Conservation (phyloP, 1,139 yeast genomes). For the Sporopachydermia cereana region DNA sequence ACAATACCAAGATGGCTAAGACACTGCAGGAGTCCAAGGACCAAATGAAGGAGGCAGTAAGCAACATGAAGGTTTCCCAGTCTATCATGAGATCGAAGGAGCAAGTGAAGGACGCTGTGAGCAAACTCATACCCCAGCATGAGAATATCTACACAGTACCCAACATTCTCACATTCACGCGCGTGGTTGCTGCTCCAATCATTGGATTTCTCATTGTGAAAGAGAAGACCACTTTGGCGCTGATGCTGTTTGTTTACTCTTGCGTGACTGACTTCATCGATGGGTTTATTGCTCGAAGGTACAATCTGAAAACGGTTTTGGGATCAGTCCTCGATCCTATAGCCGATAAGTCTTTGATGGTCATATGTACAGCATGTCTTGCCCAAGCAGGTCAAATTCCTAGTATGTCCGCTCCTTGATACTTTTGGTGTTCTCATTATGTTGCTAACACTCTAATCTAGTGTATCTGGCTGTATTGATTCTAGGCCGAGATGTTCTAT, state of each 20-base stretch:
- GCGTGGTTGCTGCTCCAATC: slow-evolving; percentile 70
- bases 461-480: slow-evolving; percentile 58
- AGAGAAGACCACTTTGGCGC: slow-evolving; percentile 50
- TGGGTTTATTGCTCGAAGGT: slow-evolving; percentile 80
- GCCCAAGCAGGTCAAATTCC: slow-evolving; percentile 49
- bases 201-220: slow-evolving; percentile 68
- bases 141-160: slow-evolving; percentile 75
- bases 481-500: slow-evolving; percentile 71
- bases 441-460: slow-evolving; percentile 25
- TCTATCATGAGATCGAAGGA: slow-evolving; percentile 1
- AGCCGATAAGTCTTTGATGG: slow-evolving; percentile 90
- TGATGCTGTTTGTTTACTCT: slow-evolving; percentile 67
- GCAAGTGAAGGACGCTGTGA: slow-evolving; percentile 8
- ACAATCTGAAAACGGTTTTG: slow-evolving; percentile 63
- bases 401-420: slow-evolving; percentile 9
- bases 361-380: slow-evolving; percentile 69
- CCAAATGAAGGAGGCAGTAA: neutral
- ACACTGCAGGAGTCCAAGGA: neutral
- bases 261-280: slow-evolving; percentile 87
- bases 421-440: neutral
- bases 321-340: slow-evolving; percentile 92
- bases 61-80: neutral
- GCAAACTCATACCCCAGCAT: slow-evolving; percentile 27
- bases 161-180: slow-evolving; percentile 66
- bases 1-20: neutral